Conservation (phyloP, 345 rosid species). For the Psidium guajava region DNA sequence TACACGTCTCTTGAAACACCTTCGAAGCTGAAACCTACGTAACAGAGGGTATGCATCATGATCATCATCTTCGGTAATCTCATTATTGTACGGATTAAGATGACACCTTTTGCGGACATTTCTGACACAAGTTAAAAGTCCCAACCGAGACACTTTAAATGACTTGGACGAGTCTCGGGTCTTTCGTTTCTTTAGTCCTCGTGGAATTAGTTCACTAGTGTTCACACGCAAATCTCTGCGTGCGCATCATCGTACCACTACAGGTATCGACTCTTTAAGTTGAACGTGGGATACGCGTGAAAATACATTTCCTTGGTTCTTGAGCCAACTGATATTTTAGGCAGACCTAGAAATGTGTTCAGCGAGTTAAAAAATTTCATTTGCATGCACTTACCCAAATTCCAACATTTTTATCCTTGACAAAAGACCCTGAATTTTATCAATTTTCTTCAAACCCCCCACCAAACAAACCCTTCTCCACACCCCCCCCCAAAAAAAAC, state of each 20-base stretch:
- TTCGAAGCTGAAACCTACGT: slow-evolving; percentile 76
- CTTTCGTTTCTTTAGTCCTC: not conserved
- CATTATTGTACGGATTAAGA: not conserved
- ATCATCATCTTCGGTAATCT: not conserved
- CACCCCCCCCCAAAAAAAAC: not conserved
- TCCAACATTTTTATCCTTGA: not conserved
- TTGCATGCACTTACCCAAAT: not conserved
- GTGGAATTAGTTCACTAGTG: not conserved
- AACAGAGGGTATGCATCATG: not conserved
- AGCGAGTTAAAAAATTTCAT: not conserved
- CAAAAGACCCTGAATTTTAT: not conserved
- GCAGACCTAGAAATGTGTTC: not conserved
- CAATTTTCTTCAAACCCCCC: not conserved
- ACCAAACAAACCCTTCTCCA: too few relatives aligned
- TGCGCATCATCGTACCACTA: not conserved
- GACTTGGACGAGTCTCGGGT: not conserved
- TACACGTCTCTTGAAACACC: slow-evolving; percentile 94
- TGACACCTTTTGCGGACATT: not conserved
- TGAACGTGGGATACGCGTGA: not conserved
- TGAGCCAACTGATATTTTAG: not conserved
- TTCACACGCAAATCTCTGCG: not conserved
- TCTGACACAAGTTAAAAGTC: not conserved
- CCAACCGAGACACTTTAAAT: not conserved
- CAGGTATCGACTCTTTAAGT: not conserved
- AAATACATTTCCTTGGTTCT: not conserved